phyloP scores from a whole-genome alignment of 2,329 filamentous ascomycete species.

The Acrocalymma vagum region DNA sequence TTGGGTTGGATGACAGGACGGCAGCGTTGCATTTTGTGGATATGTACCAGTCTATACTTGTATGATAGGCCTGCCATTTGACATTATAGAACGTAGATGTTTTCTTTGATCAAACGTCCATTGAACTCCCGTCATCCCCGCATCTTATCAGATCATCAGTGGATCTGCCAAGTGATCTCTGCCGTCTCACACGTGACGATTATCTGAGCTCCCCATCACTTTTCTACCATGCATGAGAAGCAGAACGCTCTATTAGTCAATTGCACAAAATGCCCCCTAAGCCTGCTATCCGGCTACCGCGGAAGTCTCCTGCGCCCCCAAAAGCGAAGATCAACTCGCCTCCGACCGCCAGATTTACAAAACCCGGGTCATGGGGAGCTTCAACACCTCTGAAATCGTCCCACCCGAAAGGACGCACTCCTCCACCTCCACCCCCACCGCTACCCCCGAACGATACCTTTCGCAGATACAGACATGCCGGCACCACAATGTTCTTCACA shows the following conservation, averaged over 20 bases:
- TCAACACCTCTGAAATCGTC: slow-evolving; percentile 11
- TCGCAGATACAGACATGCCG: not conserved
- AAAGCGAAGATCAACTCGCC: slow-evolving; percentile 8
- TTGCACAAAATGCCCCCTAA: slow-evolving; percentile 31
- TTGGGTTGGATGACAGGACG: slow-evolving; percentile 33
- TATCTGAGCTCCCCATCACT: not conserved
- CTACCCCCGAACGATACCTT: not conserved
- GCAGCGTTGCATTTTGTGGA: slow-evolving; percentile 47
- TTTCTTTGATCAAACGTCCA: slow-evolving; percentile 11
- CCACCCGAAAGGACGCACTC: slow-evolving; percentile 4
- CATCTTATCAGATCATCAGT: slow-evolving; percentile 28
- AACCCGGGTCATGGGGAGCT: not conserved
- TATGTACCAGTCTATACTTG: slow-evolving; percentile 46
- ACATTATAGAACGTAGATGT: slow-evolving; percentile 21
- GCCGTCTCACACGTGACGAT: too few species aligned
- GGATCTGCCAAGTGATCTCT: slow-evolving; percentile 1
- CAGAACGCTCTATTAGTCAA: not conserved
- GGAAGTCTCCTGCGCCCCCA: slow-evolving; percentile 9
- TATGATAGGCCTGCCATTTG: slow-evolving; percentile 44
- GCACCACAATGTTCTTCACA: slow-evolving; percentile 19
- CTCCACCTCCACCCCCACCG: slow-evolving; percentile 4
- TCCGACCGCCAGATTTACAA: slow-evolving; percentile 6
- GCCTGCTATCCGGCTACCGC: slow-evolving; percentile 25
- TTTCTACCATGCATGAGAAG: too few species aligned
- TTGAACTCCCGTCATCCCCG: slow-evolving; percentile 4